Evolutionary conservation across 2,329 filamentous ascomycete genomes (phyloP), one percentile per base, ranked within the genome.

Genomic region (Chaetoscypha palmicola): DNA sequence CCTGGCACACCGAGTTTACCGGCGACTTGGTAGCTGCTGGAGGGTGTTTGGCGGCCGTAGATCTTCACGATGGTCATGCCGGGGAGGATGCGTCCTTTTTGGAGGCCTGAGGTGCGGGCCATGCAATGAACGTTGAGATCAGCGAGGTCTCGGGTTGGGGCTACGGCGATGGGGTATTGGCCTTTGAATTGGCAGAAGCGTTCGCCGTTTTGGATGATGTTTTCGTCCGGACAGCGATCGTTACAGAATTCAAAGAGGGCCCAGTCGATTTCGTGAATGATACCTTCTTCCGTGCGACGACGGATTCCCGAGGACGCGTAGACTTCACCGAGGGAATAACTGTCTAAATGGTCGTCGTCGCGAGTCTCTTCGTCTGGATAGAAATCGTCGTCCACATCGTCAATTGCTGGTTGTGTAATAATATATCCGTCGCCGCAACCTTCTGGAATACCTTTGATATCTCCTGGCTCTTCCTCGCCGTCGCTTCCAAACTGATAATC

Each of bases 231-330:
- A 11, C 81, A 68, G 1, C 91, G 79, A 9, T 81, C 74, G 3
- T 81, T 71, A 9, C 83, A 70, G 51, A 97, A 86, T 53, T 86
- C 79, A 55, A 97, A 89, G 2, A 97, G 69, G 0, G 90, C 89
- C 91, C 91, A 97, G 63, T 97, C 91, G 34, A 97, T 89, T 63
- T 97, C 91, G 61, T 96, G 91, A 4, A 86, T 71, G 19, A 94
- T 68, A 3, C 83, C 81, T 48, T 83, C 73, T 47, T 82, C 75
- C 40, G 71, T 74, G 60, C 85, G 82, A 22, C 91, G 79, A 3
- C 88, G 80, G 46, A 97, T 84, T 5, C 91, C 91, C 17, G 89
- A 95, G 0, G 88, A 94, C 0, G 91, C 91, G 58, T 94, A 88
- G 3, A 97, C 72, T 57, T 88, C 80, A 2, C 91, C 91, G 1